Percentiles rank a stretch among this genome's conserved stretches.
phyloP scores from a whole-genome alignment of 2,329 filamentous ascomycete species.

The Akanthomyces dipterigenus region DNA sequence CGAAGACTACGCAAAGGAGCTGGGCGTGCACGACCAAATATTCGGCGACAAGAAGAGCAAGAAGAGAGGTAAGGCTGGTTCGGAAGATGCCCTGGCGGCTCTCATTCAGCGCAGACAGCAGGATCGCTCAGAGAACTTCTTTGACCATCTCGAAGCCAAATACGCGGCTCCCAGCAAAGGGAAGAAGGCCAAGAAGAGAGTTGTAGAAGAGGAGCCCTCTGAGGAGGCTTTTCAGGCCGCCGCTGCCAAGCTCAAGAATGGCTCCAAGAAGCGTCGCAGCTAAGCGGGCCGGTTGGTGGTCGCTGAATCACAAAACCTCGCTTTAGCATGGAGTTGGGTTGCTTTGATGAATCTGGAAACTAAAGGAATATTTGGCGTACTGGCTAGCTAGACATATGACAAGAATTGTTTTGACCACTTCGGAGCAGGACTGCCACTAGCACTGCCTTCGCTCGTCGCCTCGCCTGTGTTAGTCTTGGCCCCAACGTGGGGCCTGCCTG shows the following conservation, averaged over 20 bases:
- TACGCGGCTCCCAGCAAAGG: slow-evolving; percentile 44
- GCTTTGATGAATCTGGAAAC: background rate
- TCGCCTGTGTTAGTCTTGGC: background rate
- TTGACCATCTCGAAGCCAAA: slow-evolving; percentile 71
- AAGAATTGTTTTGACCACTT: background rate
- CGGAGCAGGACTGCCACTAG: background rate
- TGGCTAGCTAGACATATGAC: background rate
- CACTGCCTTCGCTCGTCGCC: background rate
- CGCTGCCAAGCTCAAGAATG: slow-evolving; percentile 41
- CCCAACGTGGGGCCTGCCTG: background rate
- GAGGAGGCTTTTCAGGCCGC: slow-evolving; percentile 56
- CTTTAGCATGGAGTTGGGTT: slow-evolving; percentile 5
- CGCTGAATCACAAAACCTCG: background rate
- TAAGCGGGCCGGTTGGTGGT: background rate
- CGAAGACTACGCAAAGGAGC: slow-evolving; percentile 64
- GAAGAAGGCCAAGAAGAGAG: slow-evolving; percentile 36
- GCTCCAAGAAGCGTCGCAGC: slow-evolving; percentile 16
- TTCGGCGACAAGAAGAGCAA: slow-evolving; percentile 49
- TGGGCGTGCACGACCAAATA: slow-evolving; percentile 66
- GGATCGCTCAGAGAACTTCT: slow-evolving; percentile 52
- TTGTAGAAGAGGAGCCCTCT: slow-evolving; percentile 56
- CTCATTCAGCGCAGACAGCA: slow-evolving; percentile 68
- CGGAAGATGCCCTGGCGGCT: slow-evolving; percentile 57
- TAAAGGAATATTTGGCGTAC: background rate
- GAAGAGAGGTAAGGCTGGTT: slow-evolving; percentile 28